Base-by-base conservation (phyloP, 805 yeast genomes). In the Kodamaea leandrae region DNA sequence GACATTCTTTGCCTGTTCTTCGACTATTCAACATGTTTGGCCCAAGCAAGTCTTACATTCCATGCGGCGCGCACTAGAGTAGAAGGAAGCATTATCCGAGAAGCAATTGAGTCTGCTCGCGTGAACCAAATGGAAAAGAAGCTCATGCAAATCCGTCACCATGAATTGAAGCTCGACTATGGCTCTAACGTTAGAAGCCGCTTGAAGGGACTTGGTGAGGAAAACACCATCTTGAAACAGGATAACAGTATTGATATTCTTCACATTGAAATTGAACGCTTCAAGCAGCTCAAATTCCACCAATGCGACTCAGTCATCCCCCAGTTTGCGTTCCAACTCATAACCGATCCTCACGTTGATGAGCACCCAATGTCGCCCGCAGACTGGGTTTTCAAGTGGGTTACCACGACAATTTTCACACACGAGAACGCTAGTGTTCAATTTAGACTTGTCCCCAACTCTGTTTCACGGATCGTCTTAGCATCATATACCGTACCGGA, bases 381-480 rank as follows among this genome's bases (percentile, higher is more conserved):
- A 4, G 43, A 39, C 23, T 39, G 43, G 43, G 34, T 39, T 2
- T 34, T 16, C 35, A 23, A 33, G 20, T 39, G 37, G 43, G 43
- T 26, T 17, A 33, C 17, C 4, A 14, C 16, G 15, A 33, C 33
- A 3, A 26, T 28, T 9, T 39, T 39, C 17, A 29, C 8, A 18
- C 10, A 20, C 6, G 38, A 34, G 4, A 28, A 14, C 13, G 28
- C 21, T 19, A 26, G 19, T 19, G 27, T 27, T 2, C 35, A 26
- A 19, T 39, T 33, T 13, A 21, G 29, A 7, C 32, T 39, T 12
- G 25, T 10, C 2, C 43, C 34, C 18, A 17, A 33, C 9, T 15
- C 25, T n/a, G 17, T 23, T 9, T 32, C 30, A 4, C 26, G 43
- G 13, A 25, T 39, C 2, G 32, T 34, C 10, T 33, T 39, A 14